Evolutionary conservation across 768 basidiomycete species (phyloP).

Genomic region (Collybia sp.): DNA sequence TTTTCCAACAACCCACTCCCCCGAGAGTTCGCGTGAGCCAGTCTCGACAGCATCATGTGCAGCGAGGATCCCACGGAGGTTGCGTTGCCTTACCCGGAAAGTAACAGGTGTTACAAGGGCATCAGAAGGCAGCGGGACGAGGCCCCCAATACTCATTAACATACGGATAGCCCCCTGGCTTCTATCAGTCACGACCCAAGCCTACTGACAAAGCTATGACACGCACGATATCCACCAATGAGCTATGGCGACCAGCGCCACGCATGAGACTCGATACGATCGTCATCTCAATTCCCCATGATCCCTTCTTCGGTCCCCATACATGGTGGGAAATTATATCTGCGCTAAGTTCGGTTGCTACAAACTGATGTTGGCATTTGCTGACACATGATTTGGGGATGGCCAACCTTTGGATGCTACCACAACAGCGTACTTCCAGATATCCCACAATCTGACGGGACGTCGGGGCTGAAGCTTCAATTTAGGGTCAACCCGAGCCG

Average conservation of each 20-base stretch:
- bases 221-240: constrained; percentile 78
- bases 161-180: constrained; percentile 43
- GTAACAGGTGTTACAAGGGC: constrained; percentile 94
- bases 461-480: constrained; percentile 53
- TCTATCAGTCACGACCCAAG: constrained; percentile 1
- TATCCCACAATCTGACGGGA: constrained; percentile 61
- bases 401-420: constrained; percentile 59
- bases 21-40: constrained; percentile 77
- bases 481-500: constrained; percentile 65
- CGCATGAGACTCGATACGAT: constrained; percentile 82
- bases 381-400: not conserved
- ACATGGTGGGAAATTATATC: constrained; percentile 78
- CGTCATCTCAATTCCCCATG: constrained; percentile 96
- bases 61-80: constrained; percentile 75
- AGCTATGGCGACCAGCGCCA: constrained; percentile 75
- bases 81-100: constrained; percentile 71
- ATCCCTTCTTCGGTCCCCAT: constrained; percentile 82
- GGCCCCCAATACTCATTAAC: constrained; percentile 74
- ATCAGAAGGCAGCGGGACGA: constrained; percentile 86
- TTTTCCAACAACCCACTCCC: constrained; percentile 97
- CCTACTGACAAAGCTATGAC: not conserved
- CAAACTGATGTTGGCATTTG: not conserved
- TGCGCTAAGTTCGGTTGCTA: constrained; percentile 45
- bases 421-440: constrained; percentile 68
- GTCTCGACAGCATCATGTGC: constrained; percentile 71